Evolutionary conservation across 352 stramenopile genomes (phyloP), one percentile per base, ranked within the genome.

Genomic region (Phytophthora ramorum): DNA sequence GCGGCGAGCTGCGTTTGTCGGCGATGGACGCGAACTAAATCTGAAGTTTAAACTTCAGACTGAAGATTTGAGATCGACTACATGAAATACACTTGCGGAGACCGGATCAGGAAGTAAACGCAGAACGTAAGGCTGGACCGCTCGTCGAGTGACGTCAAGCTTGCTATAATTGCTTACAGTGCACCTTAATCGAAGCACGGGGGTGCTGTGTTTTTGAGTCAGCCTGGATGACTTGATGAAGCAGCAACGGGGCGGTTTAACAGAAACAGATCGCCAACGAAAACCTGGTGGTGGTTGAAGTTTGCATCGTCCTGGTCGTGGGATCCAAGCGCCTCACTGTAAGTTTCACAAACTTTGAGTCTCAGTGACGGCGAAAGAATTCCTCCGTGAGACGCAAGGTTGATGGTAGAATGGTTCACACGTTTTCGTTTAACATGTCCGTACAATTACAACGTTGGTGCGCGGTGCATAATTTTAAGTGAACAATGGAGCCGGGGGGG

Each of bases 21-120:
- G 16, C 48, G 38, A 61, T 71, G 57, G 46, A 46, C 47, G 10
- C 14, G 7, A 35, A 17, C 6, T 20, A 13, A 17, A 19, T 41
- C 46, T 57, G 46, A 59, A 58, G 48, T 51, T 41, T 56, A 53
- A 71, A 62, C 48, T 66, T 47, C 19, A 47, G 41, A 47, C 47
- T 71, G 57, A 68, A 68, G 64, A 68, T 72, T 63, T 72, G 58
- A 59, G 64, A 67, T 66, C 13, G 47, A 32, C 40, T 62, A 55
- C 59, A 55, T 13, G 16, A 41, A 41, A 41, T 17, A 41, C 35
- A 41, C 3, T 17, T 17, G 8, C 14, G 12, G 37, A 34, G 58
- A 50, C 63, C 41, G 35, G 63, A 48, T 60, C 47, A 12, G 8
- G 38, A 44, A 9, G 6, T 44, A 10, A 20, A 20, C n/a, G 38